Percentiles rank a stretch among this genome's conserved stretches.
Conservation (phyloP, 352 stramenopile genomes). For the Elongisporangium senticosum region DNA sequence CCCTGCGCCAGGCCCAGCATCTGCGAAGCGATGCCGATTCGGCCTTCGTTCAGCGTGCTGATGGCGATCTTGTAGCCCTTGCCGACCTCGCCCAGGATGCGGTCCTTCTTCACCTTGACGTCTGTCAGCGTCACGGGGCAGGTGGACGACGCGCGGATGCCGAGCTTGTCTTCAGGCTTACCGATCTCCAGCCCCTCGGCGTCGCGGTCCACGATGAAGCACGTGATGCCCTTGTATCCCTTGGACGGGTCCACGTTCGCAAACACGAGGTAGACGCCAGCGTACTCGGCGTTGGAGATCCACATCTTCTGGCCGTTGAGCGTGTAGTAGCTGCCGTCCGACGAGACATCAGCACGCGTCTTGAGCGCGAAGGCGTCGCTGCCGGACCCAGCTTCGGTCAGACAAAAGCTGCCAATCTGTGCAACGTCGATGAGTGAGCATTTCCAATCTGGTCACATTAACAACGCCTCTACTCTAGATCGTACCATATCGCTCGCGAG, state of each 20-base stretch:
- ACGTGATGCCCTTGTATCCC: slow-evolving; percentile 97
- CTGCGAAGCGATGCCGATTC: slow-evolving; percentile 97
- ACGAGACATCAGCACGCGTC: slow-evolving; percentile 83
- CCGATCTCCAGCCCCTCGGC: slow-evolving; percentile 91
- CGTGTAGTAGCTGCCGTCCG: slow-evolving; percentile 92
- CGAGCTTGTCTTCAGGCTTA: slow-evolving; percentile 95
- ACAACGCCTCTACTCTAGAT: background rate
- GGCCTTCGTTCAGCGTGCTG: slow-evolving; percentile 93
- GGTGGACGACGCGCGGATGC: slow-evolving; percentile 94
- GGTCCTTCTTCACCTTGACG: slow-evolving; percentile 90
- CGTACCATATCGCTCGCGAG: slow-evolving; percentile 74
- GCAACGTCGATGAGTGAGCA: background rate
- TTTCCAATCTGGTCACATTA: background rate
- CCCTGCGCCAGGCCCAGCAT: slow-evolving; percentile 96
- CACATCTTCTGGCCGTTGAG: slow-evolving; percentile 96
- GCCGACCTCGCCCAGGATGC: slow-evolving; percentile 92
- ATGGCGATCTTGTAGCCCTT: slow-evolving; percentile 98
- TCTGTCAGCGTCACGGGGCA: slow-evolving; percentile 93
- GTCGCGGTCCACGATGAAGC: slow-evolving; percentile 95
- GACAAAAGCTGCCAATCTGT: slow-evolving; percentile 94
- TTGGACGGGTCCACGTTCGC: slow-evolving; percentile 90
- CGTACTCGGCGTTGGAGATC: slow-evolving; percentile 96
- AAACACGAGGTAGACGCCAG: slow-evolving; percentile 96
- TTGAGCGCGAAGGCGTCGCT: slow-evolving; percentile 96
- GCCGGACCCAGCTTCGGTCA: slow-evolving; percentile 92